Evolutionary conservation across 441 rosid genomes (phyloP), one percentile per base, ranked within the genome.

Genomic region (Syzygium malaccense): DNA sequence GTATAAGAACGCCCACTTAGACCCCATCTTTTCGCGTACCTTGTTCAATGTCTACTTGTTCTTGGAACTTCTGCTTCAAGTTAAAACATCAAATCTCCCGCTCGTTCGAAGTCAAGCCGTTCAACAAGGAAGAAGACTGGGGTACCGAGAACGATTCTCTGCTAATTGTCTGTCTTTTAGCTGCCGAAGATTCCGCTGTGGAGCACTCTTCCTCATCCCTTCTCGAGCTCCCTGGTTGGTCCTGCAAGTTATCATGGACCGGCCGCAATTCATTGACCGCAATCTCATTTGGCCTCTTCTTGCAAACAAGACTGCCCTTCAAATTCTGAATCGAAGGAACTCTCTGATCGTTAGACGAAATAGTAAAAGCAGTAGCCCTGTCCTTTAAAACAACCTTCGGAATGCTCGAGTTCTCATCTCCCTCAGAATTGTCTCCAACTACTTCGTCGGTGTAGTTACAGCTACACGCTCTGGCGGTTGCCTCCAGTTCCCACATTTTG

Each of bases 401-500:
- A 85, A 92, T 92, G 56, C 88, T 80, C n/a, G 80, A 87, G 37
- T 87, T 88, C 57, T 90, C 94, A 49, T 92, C 91, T 87, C 80
- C 87, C 85, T 90, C 96, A 3, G 95, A 89, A 91, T 95, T 96
- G 88, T 97, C 99, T 15, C 89, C 94, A 84, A 97, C 94, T 4
- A 91, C 95, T 93, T 97, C 99, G 91, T 88, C 88, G n/a, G 88
- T 86, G 89, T 88, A 93, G 86, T 78, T 89, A 25, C 93, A 91
- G 85, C 78, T 90, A 41, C 88, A 88, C 49, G 93, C 91, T 17
- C 88, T 93, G 88, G 94, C 94, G 80, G 95, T 93, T 15, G 96
- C 95, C 88, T 95, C 97, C 86, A 90, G 87, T 90, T 95, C 98
- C 93, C 98, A 94, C 94, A 96, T 96, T 93, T 95, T 96, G 92